Evolutionary conservation across 192 early-diverging fungal genomes (phyloP).

Genomic region (Coemansia aciculifera): DNA sequence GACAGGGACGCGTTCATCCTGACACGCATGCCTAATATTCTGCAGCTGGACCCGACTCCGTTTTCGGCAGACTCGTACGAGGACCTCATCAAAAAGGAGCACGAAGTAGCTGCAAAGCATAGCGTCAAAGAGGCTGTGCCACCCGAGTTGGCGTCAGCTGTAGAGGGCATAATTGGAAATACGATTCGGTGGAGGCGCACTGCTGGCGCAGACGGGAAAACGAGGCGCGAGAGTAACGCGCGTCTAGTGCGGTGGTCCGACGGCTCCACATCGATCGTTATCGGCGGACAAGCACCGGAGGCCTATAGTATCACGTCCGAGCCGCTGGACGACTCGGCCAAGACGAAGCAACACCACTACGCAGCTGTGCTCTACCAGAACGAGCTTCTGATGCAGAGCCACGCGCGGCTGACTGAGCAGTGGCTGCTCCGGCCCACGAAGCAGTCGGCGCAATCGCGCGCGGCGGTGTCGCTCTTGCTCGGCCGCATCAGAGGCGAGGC

Average conservation of each 20-base stretch:
- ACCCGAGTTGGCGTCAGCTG: slow-evolving; percentile 37
- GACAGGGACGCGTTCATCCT: slow-evolving; percentile 20
- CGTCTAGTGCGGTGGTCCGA: slow-evolving; percentile 56
- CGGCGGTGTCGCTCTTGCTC: slow-evolving; percentile 10
- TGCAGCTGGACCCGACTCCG: slow-evolving; percentile 46
- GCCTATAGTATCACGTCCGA: slow-evolving; percentile 30
- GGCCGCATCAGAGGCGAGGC: slow-evolving; percentile 11
- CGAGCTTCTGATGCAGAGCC: slow-evolving; percentile 41
- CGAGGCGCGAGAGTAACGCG: slow-evolving; percentile 42
- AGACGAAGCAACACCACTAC: slow-evolving; percentile 31
- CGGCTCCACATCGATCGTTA: slow-evolving; percentile 41
- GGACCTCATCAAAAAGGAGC: slow-evolving; percentile 45
- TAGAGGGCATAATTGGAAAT: slow-evolving; percentile 45
- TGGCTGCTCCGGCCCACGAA: slow-evolving; percentile 34
- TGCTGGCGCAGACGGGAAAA: not conserved
- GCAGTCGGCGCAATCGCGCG: slow-evolving; percentile 35
- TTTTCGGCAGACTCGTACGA: slow-evolving; percentile 38
- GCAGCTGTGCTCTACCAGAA: slow-evolving; percentile 31
- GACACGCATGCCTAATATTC: slow-evolving; percentile 47
- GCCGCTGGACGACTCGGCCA: slow-evolving; percentile 16
- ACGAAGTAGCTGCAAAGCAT: slow-evolving; percentile 29
- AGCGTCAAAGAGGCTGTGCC: slow-evolving; percentile 36
- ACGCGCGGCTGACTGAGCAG: slow-evolving; percentile 44
- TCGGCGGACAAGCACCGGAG: slow-evolving; percentile 36
- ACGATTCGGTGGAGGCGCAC: slow-evolving; percentile 46